Base-by-base conservation (phyloP, 2,329 filamentous ascomycete species). In the Venturia pyrina region DNA sequence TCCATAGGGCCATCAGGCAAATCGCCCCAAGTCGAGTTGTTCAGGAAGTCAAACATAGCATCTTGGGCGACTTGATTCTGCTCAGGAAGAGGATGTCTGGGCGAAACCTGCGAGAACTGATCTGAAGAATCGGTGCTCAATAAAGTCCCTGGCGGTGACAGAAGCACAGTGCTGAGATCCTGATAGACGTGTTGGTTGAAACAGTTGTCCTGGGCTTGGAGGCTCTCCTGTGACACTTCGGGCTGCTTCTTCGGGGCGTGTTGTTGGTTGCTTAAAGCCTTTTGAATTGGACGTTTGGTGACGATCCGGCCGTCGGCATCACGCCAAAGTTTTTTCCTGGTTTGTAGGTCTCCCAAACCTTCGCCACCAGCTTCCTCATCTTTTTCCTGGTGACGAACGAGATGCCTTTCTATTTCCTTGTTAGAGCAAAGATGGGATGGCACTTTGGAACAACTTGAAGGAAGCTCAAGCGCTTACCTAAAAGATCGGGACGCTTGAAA, bases 401-500 rank as follows among this genome's bases (percentile, higher is more conserved):
- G 82, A 72, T 88, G 85, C 69, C 85, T 78, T 50, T 82, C 85
- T 86, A 32, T 41, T 59, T 46, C 11, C n/a, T 44, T 41, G 10
- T 41, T 41, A 40, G 32, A 57, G 13, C 15, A 64, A 41, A 8
- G 59, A 24, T 24, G 5, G 4, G n/a, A 28, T 40, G 17, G 70
- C 66, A 75, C 68, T 62, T 50, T 28, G 3, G 24, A 17, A 13
- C 40, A 43, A n/a, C n/a, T n/a, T n/a, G n/a, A n/a, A 67, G 60
- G 61, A 60, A 17, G 62, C 41, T 28, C 2, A 28, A 28, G 28
- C 37, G 66, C 78, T 74, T 75, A 83, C 84, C 81, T 66, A 86
- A 73, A 53, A 87, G 74, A 72, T 87, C 85, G 34, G 81, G 82
- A 57, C 85, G 79, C 70, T 84, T 84, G 73, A 87, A 87, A 70